Evolutionary conservation across 768 basidiomycete species (phyloP).

Genomic region (Suillus paluster): DNA sequence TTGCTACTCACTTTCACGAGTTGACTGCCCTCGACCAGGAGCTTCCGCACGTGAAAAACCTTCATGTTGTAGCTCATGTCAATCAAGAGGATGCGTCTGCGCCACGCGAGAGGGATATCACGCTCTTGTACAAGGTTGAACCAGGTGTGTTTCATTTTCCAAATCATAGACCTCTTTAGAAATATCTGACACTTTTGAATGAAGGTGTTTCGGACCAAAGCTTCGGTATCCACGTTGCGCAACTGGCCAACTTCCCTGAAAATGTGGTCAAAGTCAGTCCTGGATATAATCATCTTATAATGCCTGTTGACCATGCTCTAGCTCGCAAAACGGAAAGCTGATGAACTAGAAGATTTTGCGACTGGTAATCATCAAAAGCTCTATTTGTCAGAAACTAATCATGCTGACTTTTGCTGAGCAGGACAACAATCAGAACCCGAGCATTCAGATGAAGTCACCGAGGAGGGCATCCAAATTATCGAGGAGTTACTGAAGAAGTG

Average conservation of each 20-base stretch:
- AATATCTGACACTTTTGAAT: slow-evolving; percentile 6
- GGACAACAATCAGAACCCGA: slow-evolving; percentile 42
- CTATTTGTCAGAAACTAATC: not conserved
- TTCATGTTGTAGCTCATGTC: slow-evolving; percentile 96
- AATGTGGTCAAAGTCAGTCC: slow-evolving; percentile 79
- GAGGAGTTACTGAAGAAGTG: slow-evolving; percentile 79
- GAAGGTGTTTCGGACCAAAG: slow-evolving; percentile 93
- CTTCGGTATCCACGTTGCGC: slow-evolving; percentile 97
- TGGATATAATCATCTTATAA: not conserved
- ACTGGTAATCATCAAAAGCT: slow-evolving; percentile 39
- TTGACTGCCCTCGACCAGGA: slow-evolving; percentile 91
- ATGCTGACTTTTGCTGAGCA: slow-evolving; percentile 5
- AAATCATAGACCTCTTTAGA: not conserved
- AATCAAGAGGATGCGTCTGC: slow-evolving; percentile 46
- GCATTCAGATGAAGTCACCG: slow-evolving; percentile 62
- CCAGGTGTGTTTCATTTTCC: slow-evolving; percentile 59
- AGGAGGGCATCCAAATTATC: slow-evolving; percentile 82
- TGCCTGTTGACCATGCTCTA: slow-evolving; percentile 30
- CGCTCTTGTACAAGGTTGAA: slow-evolving; percentile 72
- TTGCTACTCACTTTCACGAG: slow-evolving; percentile 98
- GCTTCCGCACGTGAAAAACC: slow-evolving; percentile 85
- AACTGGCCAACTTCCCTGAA: slow-evolving; percentile 97
- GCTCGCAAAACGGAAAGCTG: slow-evolving; percentile 92
- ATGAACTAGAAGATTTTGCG: slow-evolving; percentile 88
- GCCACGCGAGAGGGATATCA: slow-evolving; percentile 73